These are phyloP conservation scores for Trichoderma reesei DNA, from an alignment of 495 filamentous ascomycete genomes.

Conservation along the genomic window DNA sequence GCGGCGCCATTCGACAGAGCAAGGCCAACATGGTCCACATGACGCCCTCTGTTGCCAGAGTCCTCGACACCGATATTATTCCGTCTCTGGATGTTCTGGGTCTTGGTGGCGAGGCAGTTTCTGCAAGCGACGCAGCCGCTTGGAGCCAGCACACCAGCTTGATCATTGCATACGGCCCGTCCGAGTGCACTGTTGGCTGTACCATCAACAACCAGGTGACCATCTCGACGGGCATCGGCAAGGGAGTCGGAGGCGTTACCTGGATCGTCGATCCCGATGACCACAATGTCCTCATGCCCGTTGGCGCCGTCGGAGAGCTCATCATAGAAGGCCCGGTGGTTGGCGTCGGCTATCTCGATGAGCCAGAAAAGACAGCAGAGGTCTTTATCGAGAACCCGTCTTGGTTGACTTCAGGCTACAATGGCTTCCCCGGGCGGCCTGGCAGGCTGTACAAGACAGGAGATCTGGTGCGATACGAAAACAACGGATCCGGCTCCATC, in stretches of 20 bases:
- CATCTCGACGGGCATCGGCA: slow-evolving; percentile 27
- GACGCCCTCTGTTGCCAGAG: slow-evolving; percentile 46
- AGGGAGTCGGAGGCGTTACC: slow-evolving; percentile 29
- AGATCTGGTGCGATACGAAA: slow-evolving; percentile 50
- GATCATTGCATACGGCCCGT: slow-evolving; percentile 51
- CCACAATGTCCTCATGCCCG: slow-evolving; percentile 41
- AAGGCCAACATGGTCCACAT: slow-evolving; percentile 34
- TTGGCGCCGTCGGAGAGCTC: slow-evolving; percentile 53
- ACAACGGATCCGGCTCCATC: slow-evolving; percentile 42
- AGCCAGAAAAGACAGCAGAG: slow-evolving; percentile 31
- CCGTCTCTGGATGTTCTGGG: slow-evolving; percentile 30
- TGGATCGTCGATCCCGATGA: slow-evolving; percentile 52
- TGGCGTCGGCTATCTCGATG: slow-evolving; percentile 39
- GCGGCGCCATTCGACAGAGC: slow-evolving; percentile 27
- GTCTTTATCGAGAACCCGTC: slow-evolving; percentile 41
- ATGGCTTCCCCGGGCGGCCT: slow-evolving; percentile 26
- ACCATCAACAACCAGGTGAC: slow-evolving; percentile 30
- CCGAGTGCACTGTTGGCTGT: slow-evolving; percentile 43
- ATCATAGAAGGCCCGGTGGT: slow-evolving; percentile 51
- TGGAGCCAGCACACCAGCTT: slow-evolving; percentile 31
- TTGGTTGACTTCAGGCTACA: slow-evolving; percentile 38
- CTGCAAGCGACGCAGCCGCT: slow-evolving; percentile 24
- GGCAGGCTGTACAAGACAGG: slow-evolving; percentile 60
- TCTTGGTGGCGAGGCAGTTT: slow-evolving; percentile 33
- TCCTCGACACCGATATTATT: slow-evolving; percentile 32